These are phyloP conservation scores for Rosa lucieae DNA, from an alignment of 306 rosid species.

Conservation along the genomic window DNA sequence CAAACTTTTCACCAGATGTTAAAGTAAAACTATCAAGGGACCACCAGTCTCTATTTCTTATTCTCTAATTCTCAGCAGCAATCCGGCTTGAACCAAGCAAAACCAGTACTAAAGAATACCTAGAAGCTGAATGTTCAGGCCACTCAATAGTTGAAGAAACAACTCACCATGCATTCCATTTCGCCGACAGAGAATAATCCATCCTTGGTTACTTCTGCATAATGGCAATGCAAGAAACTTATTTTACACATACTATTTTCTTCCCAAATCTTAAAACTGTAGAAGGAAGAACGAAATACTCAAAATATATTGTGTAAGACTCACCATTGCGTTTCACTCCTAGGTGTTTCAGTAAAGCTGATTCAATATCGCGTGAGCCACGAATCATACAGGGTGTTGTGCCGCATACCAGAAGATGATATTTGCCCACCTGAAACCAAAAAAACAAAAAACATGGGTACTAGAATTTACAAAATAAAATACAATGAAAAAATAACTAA, in stretches of 20 bases:
- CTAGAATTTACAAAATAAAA: slow-evolving; percentile 20
- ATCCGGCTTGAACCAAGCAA: slow-evolving; percentile 18
- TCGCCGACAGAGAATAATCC: slow-evolving; percentile 99
- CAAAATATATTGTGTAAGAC: slow-evolving; percentile 21
- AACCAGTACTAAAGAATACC: background rate
- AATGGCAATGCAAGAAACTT: slow-evolving; percentile 29
- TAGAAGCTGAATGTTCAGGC: slow-evolving; percentile 10
- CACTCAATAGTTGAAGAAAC: slow-evolving; percentile 27
- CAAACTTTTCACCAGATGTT: background rate
- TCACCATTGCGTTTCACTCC: slow-evolving; percentile 95
- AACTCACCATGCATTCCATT: slow-evolving; percentile 99
- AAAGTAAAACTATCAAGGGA: background rate
- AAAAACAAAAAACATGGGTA: slow-evolving; percentile 31
- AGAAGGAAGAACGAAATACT: background rate
- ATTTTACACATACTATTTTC: slow-evolving; percentile 7
- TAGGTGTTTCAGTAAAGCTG: slow-evolving; percentile 80
- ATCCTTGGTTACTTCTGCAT: slow-evolving; percentile 94
- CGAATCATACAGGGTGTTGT: slow-evolving; percentile 99
- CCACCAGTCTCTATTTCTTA: background rate
- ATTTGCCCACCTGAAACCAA: slow-evolving; percentile 79
- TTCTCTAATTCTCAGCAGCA: background rate
- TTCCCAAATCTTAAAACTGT: background rate
- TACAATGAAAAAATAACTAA: background rate
- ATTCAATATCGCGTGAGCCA: slow-evolving; percentile 92
- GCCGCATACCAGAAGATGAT: slow-evolving; percentile 96